phyloP scores from a whole-genome alignment of 2,329 filamentous ascomycete genomes.

The Raffaelea albimanens region DNA sequence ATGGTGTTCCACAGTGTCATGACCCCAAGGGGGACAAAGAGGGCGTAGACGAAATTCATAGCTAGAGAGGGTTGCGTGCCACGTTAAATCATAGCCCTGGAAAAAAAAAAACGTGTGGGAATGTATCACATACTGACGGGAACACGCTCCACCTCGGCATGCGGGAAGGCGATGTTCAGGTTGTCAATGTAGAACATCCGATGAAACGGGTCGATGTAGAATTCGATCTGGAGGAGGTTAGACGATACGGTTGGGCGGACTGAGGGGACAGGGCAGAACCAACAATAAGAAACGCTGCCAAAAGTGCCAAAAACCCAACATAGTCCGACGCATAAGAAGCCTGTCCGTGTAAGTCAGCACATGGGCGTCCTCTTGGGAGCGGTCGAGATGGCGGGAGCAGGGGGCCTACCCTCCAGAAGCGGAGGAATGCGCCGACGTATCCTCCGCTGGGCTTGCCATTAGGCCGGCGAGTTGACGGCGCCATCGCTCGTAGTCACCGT shows the following conservation, averaged over 20 bases:
- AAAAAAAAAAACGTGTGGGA: too few species aligned
- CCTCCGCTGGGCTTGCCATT: conserved; percentile 6
- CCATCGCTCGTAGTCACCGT: conserved; percentile 35
- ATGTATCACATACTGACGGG: conserved; percentile 51
- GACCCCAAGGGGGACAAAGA: conserved; percentile 58
- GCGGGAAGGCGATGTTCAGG: conserved; percentile 73
- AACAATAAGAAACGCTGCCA: conserved; percentile 57
- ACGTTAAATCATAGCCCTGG: too few species aligned
- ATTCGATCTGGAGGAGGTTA: conserved; percentile 40
- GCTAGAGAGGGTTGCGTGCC: conserved; percentile 24
- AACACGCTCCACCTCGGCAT: conserved; percentile 76
- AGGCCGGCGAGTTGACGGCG: conserved; percentile 15
- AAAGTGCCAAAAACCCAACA: conserved; percentile 63
- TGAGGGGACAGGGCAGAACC: conserved; percentile 2
- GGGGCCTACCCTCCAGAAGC: conserved; percentile 36
- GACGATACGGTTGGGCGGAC: neutral
- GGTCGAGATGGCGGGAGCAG: conserved; percentile 2
- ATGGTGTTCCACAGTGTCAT: conserved; percentile 57
- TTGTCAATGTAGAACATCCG: conserved; percentile 90
- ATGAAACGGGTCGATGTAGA: conserved; percentile 77
- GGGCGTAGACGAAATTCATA: conserved; percentile 73
- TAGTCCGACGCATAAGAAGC: conserved; percentile 86
- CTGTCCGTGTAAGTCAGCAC: conserved; percentile 27
- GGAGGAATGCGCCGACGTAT: conserved; percentile 23
- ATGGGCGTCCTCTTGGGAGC: neutral